These are phyloP conservation scores for Bryoglossum gracile DNA, from an alignment of 495 filamentous ascomycete genomes.

Conservation along the genomic window DNA sequence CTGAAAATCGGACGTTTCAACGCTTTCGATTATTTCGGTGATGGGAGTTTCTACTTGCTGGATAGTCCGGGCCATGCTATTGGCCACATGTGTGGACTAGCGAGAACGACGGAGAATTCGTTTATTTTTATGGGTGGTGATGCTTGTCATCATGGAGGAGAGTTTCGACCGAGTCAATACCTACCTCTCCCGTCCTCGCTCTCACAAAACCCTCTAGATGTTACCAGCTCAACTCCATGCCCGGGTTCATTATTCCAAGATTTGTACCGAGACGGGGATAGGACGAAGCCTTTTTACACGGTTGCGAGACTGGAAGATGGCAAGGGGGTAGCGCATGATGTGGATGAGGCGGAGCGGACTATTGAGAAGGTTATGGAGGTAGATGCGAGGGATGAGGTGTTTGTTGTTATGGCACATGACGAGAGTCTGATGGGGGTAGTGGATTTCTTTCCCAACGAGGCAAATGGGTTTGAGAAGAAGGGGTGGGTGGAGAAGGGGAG, in stretches of 20 bases:
- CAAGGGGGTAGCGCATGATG: conserved; percentile 21
- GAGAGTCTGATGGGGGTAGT: conserved; percentile 30
- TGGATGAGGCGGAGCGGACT: conserved; percentile 28
- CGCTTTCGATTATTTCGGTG: conserved; percentile 51
- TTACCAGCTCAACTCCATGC: conserved; percentile 11
- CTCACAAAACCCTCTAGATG: conserved; percentile 27
- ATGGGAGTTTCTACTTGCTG: conserved; percentile 48
- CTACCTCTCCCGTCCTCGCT: conserved; percentile 34
- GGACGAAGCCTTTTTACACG: conserved; percentile 32
- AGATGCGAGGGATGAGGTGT: conserved; percentile 41
- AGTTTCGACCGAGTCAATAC: conserved; percentile 36
- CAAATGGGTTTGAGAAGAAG: conserved; percentile 44
- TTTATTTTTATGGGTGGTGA: conserved; percentile 50
- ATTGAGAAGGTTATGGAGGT: conserved; percentile 35
- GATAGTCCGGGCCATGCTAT: conserved; percentile 43
- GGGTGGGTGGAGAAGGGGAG: conserved; percentile 41
- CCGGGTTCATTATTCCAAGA: conserved; percentile 22
- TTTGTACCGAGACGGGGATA: conserved; percentile 24
- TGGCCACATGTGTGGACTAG: conserved; percentile 45
- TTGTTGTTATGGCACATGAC: conserved; percentile 48
- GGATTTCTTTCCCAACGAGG: conserved; percentile 40
- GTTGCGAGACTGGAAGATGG: conserved; percentile 24
- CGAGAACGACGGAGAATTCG: conserved; percentile 35
- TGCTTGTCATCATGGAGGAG: conserved; percentile 42
- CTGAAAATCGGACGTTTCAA: conserved; percentile 38